These are phyloP conservation scores for Friedmanniomyces simplex DNA, from an alignment of 495 filamentous ascomycete genomes.

Conservation along the genomic window DNA sequence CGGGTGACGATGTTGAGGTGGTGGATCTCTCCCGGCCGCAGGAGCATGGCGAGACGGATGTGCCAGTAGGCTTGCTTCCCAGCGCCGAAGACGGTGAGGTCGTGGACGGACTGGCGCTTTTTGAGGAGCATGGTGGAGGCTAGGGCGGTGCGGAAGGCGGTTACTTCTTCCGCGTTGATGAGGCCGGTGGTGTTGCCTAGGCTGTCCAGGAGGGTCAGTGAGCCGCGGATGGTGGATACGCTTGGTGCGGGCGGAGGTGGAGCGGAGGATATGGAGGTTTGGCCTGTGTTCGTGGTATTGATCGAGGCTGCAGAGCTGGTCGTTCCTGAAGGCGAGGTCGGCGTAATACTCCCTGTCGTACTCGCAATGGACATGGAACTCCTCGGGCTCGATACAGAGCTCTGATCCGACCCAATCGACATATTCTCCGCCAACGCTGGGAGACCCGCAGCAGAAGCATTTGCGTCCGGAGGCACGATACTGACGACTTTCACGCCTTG, in stretches of 20 bases:
- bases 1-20: constrained; percentile 72
- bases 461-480: constrained; percentile 23
- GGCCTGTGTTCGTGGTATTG: constrained; percentile 20
- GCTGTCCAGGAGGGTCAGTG: constrained; percentile 61
- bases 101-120: constrained; percentile 58
- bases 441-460: constrained; percentile 4
- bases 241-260: constrained; percentile 25
- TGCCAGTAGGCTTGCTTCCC: constrained; percentile 93
- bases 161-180: constrained; percentile 75
- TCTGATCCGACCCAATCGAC: neutral
- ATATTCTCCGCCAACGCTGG: constrained; percentile 6
- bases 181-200: constrained; percentile 64
- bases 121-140: constrained; percentile 64
- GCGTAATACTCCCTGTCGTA: neutral
- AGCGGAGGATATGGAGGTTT: constrained; percentile 24
- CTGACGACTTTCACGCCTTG: constrained; percentile 58
- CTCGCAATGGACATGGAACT: constrained; percentile 21
- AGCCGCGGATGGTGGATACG: constrained; percentile 57
- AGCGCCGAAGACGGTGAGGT: constrained; percentile 75
- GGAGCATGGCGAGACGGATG: constrained; percentile 65
- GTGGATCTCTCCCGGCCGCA: constrained; percentile 61
- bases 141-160: constrained; percentile 87
- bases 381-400: constrained; percentile 2
- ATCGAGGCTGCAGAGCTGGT: constrained; percentile 8
- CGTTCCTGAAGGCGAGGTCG: constrained; percentile 19